phyloP scores from a whole-genome alignment of 2,329 filamentous ascomycete genomes.

The Ploettnerulaceae sp. region DNA sequence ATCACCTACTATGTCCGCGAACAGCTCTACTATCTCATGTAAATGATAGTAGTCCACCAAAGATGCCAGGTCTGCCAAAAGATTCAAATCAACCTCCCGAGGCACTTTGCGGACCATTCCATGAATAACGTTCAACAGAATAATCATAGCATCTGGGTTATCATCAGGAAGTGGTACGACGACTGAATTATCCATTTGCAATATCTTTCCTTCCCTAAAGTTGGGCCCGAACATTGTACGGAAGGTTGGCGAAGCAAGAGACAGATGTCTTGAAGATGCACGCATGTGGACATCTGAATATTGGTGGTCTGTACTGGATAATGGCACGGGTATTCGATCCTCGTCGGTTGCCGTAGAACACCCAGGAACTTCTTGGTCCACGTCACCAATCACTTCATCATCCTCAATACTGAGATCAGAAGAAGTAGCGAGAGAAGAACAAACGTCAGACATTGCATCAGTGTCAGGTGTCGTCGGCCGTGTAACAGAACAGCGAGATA shows the following conservation, averaged over 20 bases:
- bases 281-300: no score
- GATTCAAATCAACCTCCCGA: neutral
- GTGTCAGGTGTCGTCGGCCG: no score
- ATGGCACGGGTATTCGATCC: no score
- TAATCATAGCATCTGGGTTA: conserved; percentile 8
- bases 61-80: conserved; percentile 3
- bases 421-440: no score
- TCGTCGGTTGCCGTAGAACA: no score
- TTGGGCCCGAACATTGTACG: neutral
- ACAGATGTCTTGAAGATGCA: neutral
- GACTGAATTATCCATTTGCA: neutral
- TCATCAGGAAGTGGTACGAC: conserved; percentile 9
- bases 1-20: no score
- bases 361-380: no score
- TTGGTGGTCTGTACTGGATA: no score
- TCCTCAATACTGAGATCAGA: no score
- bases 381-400: no score
- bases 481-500: neutral
- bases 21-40: conserved; percentile 7
- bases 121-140: conserved; percentile 16
- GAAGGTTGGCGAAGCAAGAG: neutral
- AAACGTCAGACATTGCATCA: no score
- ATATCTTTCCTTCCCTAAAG: neutral
- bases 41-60: conserved; percentile 16
- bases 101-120: conserved; percentile 2